Evolutionary conservation across 2,329 filamentous ascomycete genomes (phyloP), one percentile per base, ranked within the genome.

Genomic region (Pezicula carpinea): DNA sequence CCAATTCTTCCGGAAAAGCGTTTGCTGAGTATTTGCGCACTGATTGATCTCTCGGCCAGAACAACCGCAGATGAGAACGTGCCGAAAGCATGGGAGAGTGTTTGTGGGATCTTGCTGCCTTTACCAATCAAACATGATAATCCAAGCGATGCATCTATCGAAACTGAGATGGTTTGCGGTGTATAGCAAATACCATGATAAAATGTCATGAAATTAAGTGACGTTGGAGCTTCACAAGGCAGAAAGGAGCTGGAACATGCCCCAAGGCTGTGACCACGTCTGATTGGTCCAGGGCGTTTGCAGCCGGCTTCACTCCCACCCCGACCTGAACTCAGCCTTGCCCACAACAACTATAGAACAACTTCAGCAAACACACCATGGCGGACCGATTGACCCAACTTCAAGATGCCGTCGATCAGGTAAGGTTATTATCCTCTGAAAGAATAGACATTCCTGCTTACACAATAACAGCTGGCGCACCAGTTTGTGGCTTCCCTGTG

Each of bases 321-420:
- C 50, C 50, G 49, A 50, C 50, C 29, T 46, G 33, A 33, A 22
- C 29, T 49, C 48, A 52, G 50, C 49, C 49, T 51, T 29, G 48
- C 47, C 43, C 26, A 44, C 42, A 18, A 41, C 44, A 46, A 39
- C 29, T 29, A 23, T 23, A 45, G 31, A 23, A 15, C 11, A 18
- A 11, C 22, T 1, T 32, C 22, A 10, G 42, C 31, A 38, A 33
- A 32, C n/a, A 22, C 42, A 51, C 8, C 44, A 89, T 89, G 82
- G 77, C 78, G 22, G 89, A 95, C 63, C 76, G 85, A 52, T 75
- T 95, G 48, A 92, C 89, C 1, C 88, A 93, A 66, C 74, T 93
- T 48, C 89, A 95, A 68, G 87, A 93, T 70, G 84, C 87, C 66
- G 80, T 92, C 51, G 88, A 93, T 61, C 82, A 90, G 76, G 87